A percentile compares a stretch with the other conserved stretches of the same genome.
These are phyloP conservation scores for Cerrena zonata DNA, from an alignment of 1,284 basidiomycete species.

Conservation along the genomic window DNA sequence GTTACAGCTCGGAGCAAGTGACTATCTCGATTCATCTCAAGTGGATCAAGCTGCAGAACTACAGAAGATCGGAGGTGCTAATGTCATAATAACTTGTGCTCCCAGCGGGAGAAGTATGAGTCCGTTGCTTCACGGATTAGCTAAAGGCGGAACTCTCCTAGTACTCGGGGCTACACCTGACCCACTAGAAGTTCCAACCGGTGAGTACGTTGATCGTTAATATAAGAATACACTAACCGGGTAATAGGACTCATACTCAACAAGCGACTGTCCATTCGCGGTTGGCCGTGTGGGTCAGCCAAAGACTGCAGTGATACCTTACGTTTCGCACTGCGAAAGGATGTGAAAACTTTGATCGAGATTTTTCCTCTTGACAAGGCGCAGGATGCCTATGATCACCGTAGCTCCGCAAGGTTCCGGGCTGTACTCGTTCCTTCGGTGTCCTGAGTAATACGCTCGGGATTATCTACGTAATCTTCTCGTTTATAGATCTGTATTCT, in stretches of 20 bases:
- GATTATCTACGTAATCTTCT: too few relatives aligned
- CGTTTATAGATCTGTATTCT: too few relatives aligned
- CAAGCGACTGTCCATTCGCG: conserved; percentile 6
- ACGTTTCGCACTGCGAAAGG: conserved; percentile 4
- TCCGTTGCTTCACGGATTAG: conserved; percentile 1
- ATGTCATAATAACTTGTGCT: conserved; percentile 25
- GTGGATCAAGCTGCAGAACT: conserved; percentile 21
- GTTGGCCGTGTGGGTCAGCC: conserved; percentile 7
- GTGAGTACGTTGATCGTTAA: not conserved
- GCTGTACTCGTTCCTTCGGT: conserved; percentile 7
- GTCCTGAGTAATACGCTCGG: not conserved
- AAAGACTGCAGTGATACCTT: conserved; percentile 8
- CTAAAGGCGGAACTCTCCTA: not conserved
- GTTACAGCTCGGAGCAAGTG: conserved; percentile 23
- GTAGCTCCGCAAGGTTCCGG: conserved; percentile 8
- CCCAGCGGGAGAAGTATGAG: conserved; percentile 14
- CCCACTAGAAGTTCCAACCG: not conserved
- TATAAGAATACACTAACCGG: not conserved
- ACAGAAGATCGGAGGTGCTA: conserved; percentile 24
- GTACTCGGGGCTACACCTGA: conserved; percentile 1
- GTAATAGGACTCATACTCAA: not conserved
- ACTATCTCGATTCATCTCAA: conserved; percentile 24
- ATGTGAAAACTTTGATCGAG: conserved; percentile 8
- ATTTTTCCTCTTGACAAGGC: conserved; percentile 11
- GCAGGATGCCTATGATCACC: conserved; percentile 10